phyloP scores from a whole-genome alignment of 805 yeast species.

The Teunomyces tritomae region DNA sequence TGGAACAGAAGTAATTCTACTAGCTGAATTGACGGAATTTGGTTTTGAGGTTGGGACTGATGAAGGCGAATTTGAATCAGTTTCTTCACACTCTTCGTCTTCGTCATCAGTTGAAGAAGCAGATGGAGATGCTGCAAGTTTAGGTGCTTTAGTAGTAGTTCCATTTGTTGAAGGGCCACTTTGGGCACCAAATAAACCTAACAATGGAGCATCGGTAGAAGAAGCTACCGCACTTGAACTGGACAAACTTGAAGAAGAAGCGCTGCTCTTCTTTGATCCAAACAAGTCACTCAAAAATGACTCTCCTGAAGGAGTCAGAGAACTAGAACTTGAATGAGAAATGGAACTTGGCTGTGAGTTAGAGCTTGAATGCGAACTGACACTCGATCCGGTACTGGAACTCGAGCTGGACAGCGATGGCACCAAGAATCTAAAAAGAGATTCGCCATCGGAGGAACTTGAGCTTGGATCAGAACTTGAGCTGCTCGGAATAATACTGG shows the following conservation, averaged over 20 bases:
- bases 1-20: not conserved
- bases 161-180: not conserved
- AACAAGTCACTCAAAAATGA: slow-evolving; percentile 1
- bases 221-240: slow-evolving; percentile 4
- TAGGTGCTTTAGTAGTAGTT: slow-evolving; percentile 2
- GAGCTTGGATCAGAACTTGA: slow-evolving; percentile 2
- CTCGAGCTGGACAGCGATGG: slow-evolving; percentile 8
- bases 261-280: not conserved
- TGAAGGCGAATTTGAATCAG: slow-evolving; percentile 5
- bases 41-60: slow-evolving; percentile 7
- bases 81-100: slow-evolving; percentile 17
- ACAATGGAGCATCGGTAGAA: slow-evolving; percentile 1
- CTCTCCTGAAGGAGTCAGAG: not conserved
- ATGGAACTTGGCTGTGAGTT: not conserved
- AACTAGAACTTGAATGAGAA: slow-evolving; percentile 4
- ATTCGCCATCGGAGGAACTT: not conserved
- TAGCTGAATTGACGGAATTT: not conserved
- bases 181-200: not conserved
- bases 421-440: not conserved
- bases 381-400: slow-evolving; percentile 5
- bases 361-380: slow-evolving; percentile 6
- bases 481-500: slow-evolving; percentile 2
- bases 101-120: slow-evolving; percentile 12
- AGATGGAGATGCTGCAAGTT: slow-evolving; percentile 5
- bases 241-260: not conserved